Evolutionary conservation across 371 early-diverging fungal genomes (phyloP), one percentile per base, ranked within the genome.

Genomic region (Mortierella sp.): DNA sequence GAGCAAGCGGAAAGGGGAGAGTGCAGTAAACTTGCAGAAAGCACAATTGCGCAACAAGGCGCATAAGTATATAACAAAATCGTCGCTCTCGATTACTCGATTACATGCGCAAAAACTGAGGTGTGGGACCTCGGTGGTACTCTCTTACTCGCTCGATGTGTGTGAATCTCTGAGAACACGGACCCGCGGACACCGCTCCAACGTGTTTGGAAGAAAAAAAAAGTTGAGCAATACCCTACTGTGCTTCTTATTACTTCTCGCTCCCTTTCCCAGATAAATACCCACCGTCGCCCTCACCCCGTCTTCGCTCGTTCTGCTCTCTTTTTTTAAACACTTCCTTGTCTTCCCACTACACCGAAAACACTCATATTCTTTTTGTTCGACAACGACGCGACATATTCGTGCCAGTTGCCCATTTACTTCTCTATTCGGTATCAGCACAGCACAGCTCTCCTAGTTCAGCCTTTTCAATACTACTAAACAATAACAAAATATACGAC

Each of bases 401-500:
- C n/a, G n/a, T n/a, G n/a, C n/a, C n/a, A n/a, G n/a, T n/a, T n/a
- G n/a, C n/a, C n/a, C n/a, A n/a, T n/a, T n/a, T n/a, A n/a, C n/a
- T n/a, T 47, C 24, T 47, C 6, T 30, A 15, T 4, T 30, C 51
- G 1, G 14, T 4, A 31, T 50, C 1, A n/a, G 19, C 30, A 21
- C 31, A 12, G 11, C 51, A 31, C 31, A 3, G n/a, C 31, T 28
- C 17, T 50, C 6, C n/a, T 50, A 17, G 17, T 27, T 28, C 26
- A 15, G 26, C n/a, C n/a, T 4, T 3, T 50, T 8, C 27, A 32
- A 34, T 11, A 4, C 23, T 9, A n/a, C 34, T 34, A 34, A 34
- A 34, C 43, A 44, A 44, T 7, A 44, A 44, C 44, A 44, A 44
- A 17, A n/a, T n/a, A n/a, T n/a, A n/a, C n/a, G n/a, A n/a, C n/a